These are phyloP conservation scores for Chernovozyma sophiae-reginae DNA, from an alignment of 1,139 yeast species.

Conservation along the genomic window DNA sequence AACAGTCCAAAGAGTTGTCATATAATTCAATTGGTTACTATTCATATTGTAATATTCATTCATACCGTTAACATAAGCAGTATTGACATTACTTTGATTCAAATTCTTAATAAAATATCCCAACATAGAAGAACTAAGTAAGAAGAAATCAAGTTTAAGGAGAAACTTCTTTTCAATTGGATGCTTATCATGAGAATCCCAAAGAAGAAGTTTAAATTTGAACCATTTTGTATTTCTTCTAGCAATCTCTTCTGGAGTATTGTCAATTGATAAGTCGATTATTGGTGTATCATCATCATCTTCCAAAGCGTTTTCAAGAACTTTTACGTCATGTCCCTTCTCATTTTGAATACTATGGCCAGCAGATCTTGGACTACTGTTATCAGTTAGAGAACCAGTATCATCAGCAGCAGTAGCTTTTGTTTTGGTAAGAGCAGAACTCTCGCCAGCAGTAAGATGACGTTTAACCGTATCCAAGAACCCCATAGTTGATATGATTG, in stretches of 20 bases:
- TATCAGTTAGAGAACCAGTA: too few relatives aligned
- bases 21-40: conserved; percentile 51
- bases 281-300: conserved; percentile 13
- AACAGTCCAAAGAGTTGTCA: conserved; percentile 51
- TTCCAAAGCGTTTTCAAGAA: neutral
- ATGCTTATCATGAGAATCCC: conserved; percentile 51
- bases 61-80: conserved; percentile 65
- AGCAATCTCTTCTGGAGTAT: conserved; percentile 27
- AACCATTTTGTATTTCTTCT: conserved; percentile 23
- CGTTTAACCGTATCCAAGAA: too few relatives aligned
- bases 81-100: conserved; percentile 43
- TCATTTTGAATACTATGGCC: neutral
- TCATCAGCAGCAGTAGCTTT: too few relatives aligned
- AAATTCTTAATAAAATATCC: conserved; percentile 37
- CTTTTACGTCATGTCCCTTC: neutral
- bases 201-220: conserved; percentile 29
- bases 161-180: conserved; percentile 39
- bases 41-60: conserved; percentile 47
- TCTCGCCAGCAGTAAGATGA: too few relatives aligned
- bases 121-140: conserved; percentile 40
- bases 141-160: conserved; percentile 41
- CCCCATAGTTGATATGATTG: too few relatives aligned
- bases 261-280: conserved; percentile 26
- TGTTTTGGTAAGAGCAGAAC: too few relatives aligned
- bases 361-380: too few relatives aligned